Conservation (phyloP, 2,329 filamentous ascomycete species). For the Diaporthe aspalathi region DNA sequence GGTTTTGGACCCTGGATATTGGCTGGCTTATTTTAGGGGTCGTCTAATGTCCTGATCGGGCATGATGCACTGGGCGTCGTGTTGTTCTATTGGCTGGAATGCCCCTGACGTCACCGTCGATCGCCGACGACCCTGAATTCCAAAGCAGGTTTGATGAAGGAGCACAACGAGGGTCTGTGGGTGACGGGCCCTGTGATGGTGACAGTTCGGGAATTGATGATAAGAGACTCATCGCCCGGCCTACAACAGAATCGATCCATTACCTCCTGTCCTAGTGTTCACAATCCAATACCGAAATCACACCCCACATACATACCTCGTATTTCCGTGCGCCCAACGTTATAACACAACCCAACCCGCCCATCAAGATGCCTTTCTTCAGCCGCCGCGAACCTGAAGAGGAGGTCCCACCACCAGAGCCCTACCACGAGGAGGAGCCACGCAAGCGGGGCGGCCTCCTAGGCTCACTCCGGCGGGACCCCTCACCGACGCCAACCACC, state of each 20-base stretch:
- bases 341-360: neutral
- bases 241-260: neutral
- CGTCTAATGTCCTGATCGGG: slow-evolving; percentile 25
- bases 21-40: slow-evolving; percentile 39
- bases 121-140: slow-evolving; percentile 19
- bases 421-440: slow-evolving; percentile 44
- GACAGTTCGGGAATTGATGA: slow-evolving; percentile 27
- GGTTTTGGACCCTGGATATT: slow-evolving; percentile 42
- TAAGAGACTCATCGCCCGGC: slow-evolving; percentile 20
- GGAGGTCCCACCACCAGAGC: slow-evolving; percentile 48
- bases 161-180: neutral
- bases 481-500: slow-evolving; percentile 45
- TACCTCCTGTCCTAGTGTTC: neutral
- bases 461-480: slow-evolving; percentile 45
- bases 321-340: neutral
- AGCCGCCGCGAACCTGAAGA: slow-evolving; percentile 46
- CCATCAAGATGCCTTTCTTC: slow-evolving; percentile 50
- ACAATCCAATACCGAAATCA: neutral
- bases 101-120: slow-evolving; percentile 44
- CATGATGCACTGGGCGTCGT: slow-evolving; percentile 34
- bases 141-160: slow-evolving; percentile 37
- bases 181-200: neutral
- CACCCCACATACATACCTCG: neutral
- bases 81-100: slow-evolving; percentile 42
- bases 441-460: slow-evolving; percentile 52